Conservation (phyloP, 2,329 filamentous ascomycete genomes). For the Aspergillus ochraceus region DNA sequence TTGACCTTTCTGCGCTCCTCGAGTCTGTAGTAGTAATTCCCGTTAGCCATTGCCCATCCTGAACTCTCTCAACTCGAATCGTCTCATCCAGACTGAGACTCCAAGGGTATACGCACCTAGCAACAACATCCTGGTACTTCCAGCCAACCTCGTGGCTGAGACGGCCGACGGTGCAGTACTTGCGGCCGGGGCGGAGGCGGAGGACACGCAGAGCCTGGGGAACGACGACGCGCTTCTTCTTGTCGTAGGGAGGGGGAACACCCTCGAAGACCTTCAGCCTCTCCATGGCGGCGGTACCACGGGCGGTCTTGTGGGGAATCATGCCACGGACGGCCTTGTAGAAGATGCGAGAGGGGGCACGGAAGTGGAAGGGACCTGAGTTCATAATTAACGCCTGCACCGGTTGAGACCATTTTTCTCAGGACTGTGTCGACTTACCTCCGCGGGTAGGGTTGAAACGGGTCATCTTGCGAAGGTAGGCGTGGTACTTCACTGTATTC, state of each 20-base stretch:
- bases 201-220: slow-evolving; percentile 97
- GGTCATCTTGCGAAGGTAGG: slow-evolving; percentile 99
- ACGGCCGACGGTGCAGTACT: slow-evolving; percentile 99
- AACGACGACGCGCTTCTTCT: slow-evolving; percentile 99
- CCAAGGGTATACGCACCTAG: slow-evolving; percentile 67
- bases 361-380: slow-evolving; percentile 98
- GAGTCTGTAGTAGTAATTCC: slow-evolving; percentile 61
- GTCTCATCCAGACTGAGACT: no score
- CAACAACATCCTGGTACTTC: slow-evolving; percentile 99
- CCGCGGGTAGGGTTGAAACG: slow-evolving; percentile 99
- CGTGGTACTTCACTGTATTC: slow-evolving; percentile 95
- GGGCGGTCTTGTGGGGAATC: slow-evolving; percentile 99
- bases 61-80: neutral
- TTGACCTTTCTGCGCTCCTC: slow-evolving; percentile 99
- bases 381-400: slow-evolving; percentile 17
- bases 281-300: slow-evolving; percentile 93
- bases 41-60: slow-evolving; percentile 19
- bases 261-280: slow-evolving; percentile 99
- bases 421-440: slow-evolving; percentile 61
- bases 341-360: slow-evolving; percentile 98
- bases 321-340: slow-evolving; percentile 99
- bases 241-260: slow-evolving; percentile 98
- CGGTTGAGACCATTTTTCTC: neutral
- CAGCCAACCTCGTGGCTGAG: slow-evolving; percentile 99
- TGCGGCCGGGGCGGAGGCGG: slow-evolving; percentile 96